Evolutionary conservation across 345 rosid species (phyloP).

Genomic region (Populus deltoides): DNA sequence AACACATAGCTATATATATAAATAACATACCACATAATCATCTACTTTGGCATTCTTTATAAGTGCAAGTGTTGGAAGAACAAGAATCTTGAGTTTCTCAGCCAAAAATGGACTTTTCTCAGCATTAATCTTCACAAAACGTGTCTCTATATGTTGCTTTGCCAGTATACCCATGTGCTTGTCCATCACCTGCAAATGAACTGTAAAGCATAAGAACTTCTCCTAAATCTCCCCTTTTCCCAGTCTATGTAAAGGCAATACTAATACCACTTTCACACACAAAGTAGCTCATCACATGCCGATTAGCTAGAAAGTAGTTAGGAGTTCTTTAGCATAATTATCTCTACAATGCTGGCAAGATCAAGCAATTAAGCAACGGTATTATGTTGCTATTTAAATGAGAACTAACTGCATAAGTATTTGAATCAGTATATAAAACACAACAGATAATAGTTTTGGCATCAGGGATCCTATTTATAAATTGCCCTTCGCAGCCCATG

Average conservation of each 20-base stretch:
- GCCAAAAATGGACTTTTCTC: constrained; percentile 98
- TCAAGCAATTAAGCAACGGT: neutral
- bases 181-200: constrained; percentile 79
- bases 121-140: constrained; percentile 87
- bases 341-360: neutral
- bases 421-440: neutral
- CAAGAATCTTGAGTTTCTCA: constrained; percentile 82
- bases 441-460: neutral
- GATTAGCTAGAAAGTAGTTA: neutral
- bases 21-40: constrained; percentile 74
- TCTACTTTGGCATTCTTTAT: constrained; percentile 96
- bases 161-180: constrained; percentile 80
- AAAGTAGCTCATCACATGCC: neutral
- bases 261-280: neutral
- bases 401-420: neutral
- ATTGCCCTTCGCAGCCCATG: neutral
- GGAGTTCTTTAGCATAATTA: neutral
- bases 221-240: neutral
- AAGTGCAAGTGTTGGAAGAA: constrained; percentile 94
- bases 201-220: constrained; percentile 1
- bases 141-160: constrained; percentile 91
- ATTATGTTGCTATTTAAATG: neutral
- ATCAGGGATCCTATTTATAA: neutral
- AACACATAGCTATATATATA: neutral
- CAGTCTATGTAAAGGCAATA: neutral